A percentile compares a stretch with the other conserved stretches of the same genome.
Evolutionary conservation across 2,329 filamentous ascomycete species (phyloP).

Genomic region (Ilyonectria mors-panacis): DNA sequence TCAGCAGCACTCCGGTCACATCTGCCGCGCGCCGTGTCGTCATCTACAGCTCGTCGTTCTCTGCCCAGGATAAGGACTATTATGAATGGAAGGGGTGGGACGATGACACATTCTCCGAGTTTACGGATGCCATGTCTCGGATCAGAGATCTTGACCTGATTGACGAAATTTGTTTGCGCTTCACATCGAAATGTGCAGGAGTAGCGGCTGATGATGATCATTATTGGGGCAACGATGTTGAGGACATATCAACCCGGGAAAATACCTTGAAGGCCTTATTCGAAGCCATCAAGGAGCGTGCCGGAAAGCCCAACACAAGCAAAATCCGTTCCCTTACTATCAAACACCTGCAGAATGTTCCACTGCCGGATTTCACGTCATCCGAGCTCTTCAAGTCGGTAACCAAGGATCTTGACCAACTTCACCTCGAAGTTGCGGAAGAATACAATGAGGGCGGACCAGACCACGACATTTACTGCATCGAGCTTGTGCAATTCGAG

Average conservation of each 20-base stretch:
- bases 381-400: slow-evolving; percentile 25
- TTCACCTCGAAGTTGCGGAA: slow-evolving; percentile 32
- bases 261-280: slow-evolving; percentile 6
- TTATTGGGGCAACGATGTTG: neutral
- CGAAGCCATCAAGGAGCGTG: neutral
- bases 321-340: slow-evolving; percentile 36
- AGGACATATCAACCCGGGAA: neutral
- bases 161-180: slow-evolving; percentile 8
- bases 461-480: slow-evolving; percentile 20
- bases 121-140: neutral
- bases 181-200: neutral
- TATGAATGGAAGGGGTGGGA: neutral
- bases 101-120: neutral
- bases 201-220: neutral
- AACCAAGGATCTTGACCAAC: slow-evolving; percentile 30
- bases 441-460: neutral
- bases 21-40: slow-evolving; percentile 11
- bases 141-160: neutral
- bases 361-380: slow-evolving; percentile 13
- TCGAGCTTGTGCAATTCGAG: slow-evolving; percentile 37
- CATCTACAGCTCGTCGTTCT: slow-evolving; percentile 1
- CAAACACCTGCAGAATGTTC: slow-evolving; percentile 39
- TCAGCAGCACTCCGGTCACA: neutral
- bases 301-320: neutral
- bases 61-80: neutral